phyloP scores from a whole-genome alignment of 1,284 basidiomycete species.

The Lignosus rhinocerotis region DNA sequence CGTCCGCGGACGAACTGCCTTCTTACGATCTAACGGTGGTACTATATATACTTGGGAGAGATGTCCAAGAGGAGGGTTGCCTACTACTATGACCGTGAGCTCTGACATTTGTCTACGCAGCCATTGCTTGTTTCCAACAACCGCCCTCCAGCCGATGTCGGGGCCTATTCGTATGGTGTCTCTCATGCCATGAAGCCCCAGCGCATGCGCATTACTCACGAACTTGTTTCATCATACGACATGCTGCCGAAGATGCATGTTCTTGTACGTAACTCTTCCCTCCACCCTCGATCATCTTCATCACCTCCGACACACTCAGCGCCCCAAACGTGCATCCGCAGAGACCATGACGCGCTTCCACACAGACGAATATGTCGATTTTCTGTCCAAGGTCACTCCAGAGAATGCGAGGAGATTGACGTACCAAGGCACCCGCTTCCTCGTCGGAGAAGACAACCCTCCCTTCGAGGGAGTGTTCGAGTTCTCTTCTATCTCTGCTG shows the following conservation, averaged over 20 bases:
- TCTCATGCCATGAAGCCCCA: constrained; percentile 97
- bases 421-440: constrained; percentile 78
- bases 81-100: constrained; percentile 29
- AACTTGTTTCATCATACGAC: constrained; percentile 87
- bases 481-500: constrained; percentile 95
- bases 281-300: neutral
- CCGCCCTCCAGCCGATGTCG: constrained; percentile 64
- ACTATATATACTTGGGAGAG: neutral
- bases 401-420: constrained; percentile 87
- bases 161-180: constrained; percentile 83
- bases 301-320: constrained; percentile 58
- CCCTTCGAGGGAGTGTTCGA: constrained; percentile 97
- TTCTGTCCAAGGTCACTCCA: constrained; percentile 85
- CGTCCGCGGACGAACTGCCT: neutral
- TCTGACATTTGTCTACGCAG: neutral
- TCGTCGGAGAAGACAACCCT: constrained; percentile 95
- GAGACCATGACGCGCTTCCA: constrained; percentile 92
- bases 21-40: neutral
- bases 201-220: constrained; percentile 90
- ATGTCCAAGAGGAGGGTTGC: constrained; percentile 28
- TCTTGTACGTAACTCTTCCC: constrained; percentile 53
- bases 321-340: constrained; percentile 78
- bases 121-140: neutral
- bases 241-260: constrained; percentile 92
- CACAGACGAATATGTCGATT: constrained; percentile 97